Evolutionary conservation across 495 filamentous ascomycete genomes (phyloP), one percentile per base, ranked within the genome.

Genomic region (Aspergillus sparsus): DNA sequence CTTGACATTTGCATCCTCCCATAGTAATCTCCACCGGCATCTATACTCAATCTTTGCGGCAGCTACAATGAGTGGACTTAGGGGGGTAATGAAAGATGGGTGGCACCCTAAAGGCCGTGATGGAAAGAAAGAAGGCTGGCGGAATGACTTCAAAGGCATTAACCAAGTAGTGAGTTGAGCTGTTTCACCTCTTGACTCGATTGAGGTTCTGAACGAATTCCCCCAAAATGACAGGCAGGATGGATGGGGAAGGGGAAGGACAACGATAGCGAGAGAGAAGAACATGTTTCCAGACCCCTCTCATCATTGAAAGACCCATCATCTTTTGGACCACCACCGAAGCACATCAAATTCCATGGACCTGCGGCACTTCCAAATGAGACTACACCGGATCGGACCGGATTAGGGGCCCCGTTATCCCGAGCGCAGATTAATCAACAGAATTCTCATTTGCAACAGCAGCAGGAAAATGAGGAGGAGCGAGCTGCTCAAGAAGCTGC

Each of bases 291-390:
- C 15, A 76, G 79, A 6, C 93, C 94, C 2, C 71, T 96, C n/a
- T 82, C 86, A 5, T 80, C 88, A 2, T 79, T 98, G 16, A 87
- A 88, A 66, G 94, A 98, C 71, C 93, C 94, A 2, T 70, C 84
- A 0, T 82, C 87, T 11, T 97, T 98, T 71, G 91, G 83, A 3
- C 91, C 93, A 36, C 93, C 93, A 18, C 93, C 93, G 5, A 96
- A 88, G 62, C 81, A 84, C 61, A 70, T 81, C 65, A 81, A 80
- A 44, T 84, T 80, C 61, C 76, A 86, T 67, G 79, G 82, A 13
- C 73, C 73, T 2, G 73, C 74, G 6, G 79, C 82, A 9, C 64
- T 77, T 6, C 73, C 80, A 21, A 79, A 80, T 53, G 68, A 77
- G 55, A 74, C 69, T 5, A 82, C 79, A 2, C 80, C 82, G 2